Evolutionary conservation across 1,284 basidiomycete genomes (phyloP).

Genomic region (Leccinum huronense): DNA sequence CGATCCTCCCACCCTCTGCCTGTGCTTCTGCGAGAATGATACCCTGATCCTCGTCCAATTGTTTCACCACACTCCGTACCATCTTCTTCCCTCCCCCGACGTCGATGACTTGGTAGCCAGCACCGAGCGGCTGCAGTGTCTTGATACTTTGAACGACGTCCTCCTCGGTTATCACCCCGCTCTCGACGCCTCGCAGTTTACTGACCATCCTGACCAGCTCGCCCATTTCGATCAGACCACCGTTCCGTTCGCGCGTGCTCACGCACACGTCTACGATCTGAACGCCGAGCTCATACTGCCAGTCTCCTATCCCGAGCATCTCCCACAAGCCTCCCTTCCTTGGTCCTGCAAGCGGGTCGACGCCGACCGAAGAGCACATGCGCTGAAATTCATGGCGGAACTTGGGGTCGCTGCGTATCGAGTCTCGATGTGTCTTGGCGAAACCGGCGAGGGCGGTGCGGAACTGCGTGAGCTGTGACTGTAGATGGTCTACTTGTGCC

Average conservation of each 20-base stretch:
- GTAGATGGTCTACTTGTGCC: slow-evolving; percentile 75
- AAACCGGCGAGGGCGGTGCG: slow-evolving; percentile 79
- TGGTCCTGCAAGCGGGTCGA: slow-evolving; percentile 90
- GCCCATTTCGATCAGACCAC: slow-evolving; percentile 87
- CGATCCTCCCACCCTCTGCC: slow-evolving; percentile 62
- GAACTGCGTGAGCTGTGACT: slow-evolving; percentile 83
- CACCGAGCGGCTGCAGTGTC: slow-evolving; percentile 82
- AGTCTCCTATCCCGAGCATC: slow-evolving; percentile 81
- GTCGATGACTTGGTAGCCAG: slow-evolving; percentile 85
- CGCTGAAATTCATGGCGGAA: slow-evolving; percentile 94
- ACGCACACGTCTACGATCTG: slow-evolving; percentile 98
- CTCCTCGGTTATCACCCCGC: slow-evolving; percentile 76
- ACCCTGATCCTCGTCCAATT: slow-evolving; percentile 81
- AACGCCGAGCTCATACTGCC: slow-evolving; percentile 94
- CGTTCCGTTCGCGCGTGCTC: slow-evolving; percentile 83
- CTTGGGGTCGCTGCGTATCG: slow-evolving; percentile 82
- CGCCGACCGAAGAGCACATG: slow-evolving; percentile 94
- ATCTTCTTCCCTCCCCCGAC: slow-evolving; percentile 64
- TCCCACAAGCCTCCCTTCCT: slow-evolving; percentile 88
- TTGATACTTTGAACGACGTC: slow-evolving; percentile 87
- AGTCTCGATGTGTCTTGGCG: slow-evolving; percentile 78
- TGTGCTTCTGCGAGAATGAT: slow-evolving; percentile 74
- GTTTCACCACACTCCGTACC: slow-evolving; percentile 71
- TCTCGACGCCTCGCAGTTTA: slow-evolving; percentile 68
- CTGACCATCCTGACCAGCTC: slow-evolving; percentile 82